A percentile compares a stretch with the other conserved stretches of the same genome.
Evolutionary conservation across 2,329 filamentous ascomycete species (phyloP).

Genomic region (Paecilomyces sp.): DNA sequence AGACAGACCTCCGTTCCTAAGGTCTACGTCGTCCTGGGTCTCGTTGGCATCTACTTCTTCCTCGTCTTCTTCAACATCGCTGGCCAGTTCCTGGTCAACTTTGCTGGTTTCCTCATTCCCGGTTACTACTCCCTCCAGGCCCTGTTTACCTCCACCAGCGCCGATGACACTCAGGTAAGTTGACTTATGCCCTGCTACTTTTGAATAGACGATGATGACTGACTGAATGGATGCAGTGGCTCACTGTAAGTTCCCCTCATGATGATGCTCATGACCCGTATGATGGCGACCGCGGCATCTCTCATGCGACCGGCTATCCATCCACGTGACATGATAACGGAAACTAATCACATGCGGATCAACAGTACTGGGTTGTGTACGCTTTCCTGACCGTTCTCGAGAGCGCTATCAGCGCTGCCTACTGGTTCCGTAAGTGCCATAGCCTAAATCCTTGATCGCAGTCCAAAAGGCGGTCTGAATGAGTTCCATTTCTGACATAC

Average conservation of each 20-base stretch:
- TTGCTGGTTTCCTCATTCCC: constrained; percentile 58
- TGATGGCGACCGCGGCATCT: background rate
- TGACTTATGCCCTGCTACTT: background rate
- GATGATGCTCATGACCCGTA: background rate
- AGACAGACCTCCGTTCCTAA: constrained; percentile 62
- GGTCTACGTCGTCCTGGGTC: constrained; percentile 59
- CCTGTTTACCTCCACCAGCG: constrained; percentile 52
- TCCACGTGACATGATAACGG: constrained; percentile 11
- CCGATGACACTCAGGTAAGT: constrained; percentile 59
- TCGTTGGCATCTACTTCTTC: constrained; percentile 62
- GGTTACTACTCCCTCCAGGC: constrained; percentile 61
- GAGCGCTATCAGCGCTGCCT: constrained; percentile 59
- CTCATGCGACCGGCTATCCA: background rate
- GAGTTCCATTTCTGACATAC: constrained; percentile 13
- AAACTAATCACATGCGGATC: constrained; percentile 10
- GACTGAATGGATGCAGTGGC: constrained; percentile 44
- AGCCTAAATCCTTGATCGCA: background rate
- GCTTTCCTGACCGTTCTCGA: constrained; percentile 60
- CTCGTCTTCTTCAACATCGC: constrained; percentile 66
- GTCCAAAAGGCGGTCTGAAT: background rate
- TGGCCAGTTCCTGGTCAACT: constrained; percentile 61
- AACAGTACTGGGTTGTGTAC: constrained; percentile 61
- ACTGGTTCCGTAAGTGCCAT: constrained; percentile 55
- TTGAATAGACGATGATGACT: constrained; percentile 7
- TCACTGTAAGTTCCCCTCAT: constrained; percentile 43